Conservation (phyloP, 352 stramenopile species). For the Globisporangium apiculatum region DNA sequence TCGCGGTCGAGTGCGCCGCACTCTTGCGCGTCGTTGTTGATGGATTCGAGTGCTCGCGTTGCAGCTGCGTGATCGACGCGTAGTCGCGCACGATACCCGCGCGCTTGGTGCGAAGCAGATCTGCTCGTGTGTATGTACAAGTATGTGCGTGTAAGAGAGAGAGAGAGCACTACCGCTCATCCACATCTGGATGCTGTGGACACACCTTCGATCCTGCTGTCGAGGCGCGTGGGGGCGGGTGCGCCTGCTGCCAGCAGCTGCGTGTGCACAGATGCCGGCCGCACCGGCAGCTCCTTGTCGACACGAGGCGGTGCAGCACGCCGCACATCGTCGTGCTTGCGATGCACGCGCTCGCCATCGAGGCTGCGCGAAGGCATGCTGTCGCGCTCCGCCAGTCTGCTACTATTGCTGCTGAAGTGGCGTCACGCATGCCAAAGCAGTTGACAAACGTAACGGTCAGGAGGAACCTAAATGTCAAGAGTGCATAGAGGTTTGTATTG, state of each 20-base stretch:
- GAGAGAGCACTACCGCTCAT: too few species aligned
- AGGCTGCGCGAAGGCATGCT: background rate
- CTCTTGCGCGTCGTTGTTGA: conserved; percentile 3
- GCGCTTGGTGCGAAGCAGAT: conserved; percentile 8
- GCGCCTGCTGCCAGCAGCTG: background rate
- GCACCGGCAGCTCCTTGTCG: background rate
- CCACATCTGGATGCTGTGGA: too few species aligned
- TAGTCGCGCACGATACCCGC: conserved; percentile 1
- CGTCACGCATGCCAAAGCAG: too few species aligned
- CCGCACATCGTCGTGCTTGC: conserved; percentile 1
- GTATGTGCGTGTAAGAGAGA: background rate
- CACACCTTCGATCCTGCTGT: conserved; percentile 12
- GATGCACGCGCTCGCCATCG: background rate
- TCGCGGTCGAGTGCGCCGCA: background rate
- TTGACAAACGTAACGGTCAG: too few species aligned
- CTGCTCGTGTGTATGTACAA: background rate
- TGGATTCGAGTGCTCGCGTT: conserved; percentile 13
- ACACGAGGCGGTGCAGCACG: background rate
- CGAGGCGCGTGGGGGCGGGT: conserved; percentile 1
- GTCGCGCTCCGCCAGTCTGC: background rate
- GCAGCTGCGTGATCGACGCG: conserved; percentile 3
- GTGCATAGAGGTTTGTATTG: too few species aligned
- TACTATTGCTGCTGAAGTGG: background rate
- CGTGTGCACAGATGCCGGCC: too few species aligned
- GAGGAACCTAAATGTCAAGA: too few species aligned